These are phyloP conservation scores for Puccinia horiana DNA, from an alignment of 1,284 basidiomycete species.

Conservation along the genomic window DNA sequence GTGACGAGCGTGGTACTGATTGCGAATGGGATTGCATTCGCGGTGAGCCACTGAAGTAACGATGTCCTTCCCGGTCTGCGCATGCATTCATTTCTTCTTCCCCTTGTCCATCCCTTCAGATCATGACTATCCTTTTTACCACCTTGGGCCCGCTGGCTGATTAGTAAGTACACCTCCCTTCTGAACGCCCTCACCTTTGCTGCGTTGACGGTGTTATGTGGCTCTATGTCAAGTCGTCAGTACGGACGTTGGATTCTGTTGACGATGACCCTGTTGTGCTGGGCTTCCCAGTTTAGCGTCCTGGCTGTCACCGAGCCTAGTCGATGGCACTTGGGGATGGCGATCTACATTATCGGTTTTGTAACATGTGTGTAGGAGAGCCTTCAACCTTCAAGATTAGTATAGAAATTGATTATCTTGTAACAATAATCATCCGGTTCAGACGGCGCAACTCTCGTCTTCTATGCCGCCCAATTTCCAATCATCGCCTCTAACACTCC, in stretches of 20 bases:
- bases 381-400: not conserved
- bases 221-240: not conserved
- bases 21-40: constrained; percentile 47
- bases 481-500: constrained; percentile 31
- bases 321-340: constrained; percentile 39
- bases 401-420: too few species aligned
- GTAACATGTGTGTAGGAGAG: constrained; percentile 30
- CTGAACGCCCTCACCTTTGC: not conserved
- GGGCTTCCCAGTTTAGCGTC: constrained; percentile 33
- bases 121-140: constrained; percentile 48
- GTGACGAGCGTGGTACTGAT: constrained; percentile 46
- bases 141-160: constrained; percentile 42
- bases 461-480: constrained; percentile 47
- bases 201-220: too few species aligned
- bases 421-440: not conserved
- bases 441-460: constrained; percentile 49
- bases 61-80: too few species aligned
- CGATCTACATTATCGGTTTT: constrained; percentile 46
- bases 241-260: constrained; percentile 45
- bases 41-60: constrained; percentile 3
- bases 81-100: not conserved
- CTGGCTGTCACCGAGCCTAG: constrained; percentile 30
- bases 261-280: constrained; percentile 40
- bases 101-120: constrained; percentile 1
- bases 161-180: not conserved